Evolutionary conservation across 129 eudicot species (phyloP), one percentile per base, ranked within the genome.

Genomic region (Flaveria trinervia): DNA sequence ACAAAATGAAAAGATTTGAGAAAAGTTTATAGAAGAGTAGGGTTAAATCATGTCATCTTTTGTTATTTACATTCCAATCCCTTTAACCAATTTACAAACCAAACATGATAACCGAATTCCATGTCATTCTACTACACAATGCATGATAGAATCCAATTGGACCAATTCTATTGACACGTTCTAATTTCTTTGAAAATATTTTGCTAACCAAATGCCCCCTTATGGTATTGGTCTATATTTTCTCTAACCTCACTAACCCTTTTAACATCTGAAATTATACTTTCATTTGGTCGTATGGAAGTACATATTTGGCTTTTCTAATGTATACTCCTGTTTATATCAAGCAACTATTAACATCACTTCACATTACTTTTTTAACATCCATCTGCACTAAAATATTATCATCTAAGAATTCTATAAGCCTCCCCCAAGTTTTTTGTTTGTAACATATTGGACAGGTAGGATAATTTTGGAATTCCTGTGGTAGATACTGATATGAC

Each of bases 371-470:
- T 36, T 36, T 36, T 36, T 45, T 45, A 45, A 45, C 2, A 2
- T 45, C 3, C 50, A 45, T 45, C 13, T 45, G 50, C 13, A 11
- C 3, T 8, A 36, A 36, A 36, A 36, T 36, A 45, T 59, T 13
- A 59, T 44, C 13, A 62, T 59, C 30, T 50, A 59, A 20, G 57
- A 59, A 73, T 41, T 75, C 28, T 43, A 30, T 51, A 14, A 13
- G 57, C 57, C 57, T 5, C 14, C 76, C 18, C 33, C 45, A 5
- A 25, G 2, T 46, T 5, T 56, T 51, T 56, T 56, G 39, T 43
- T 57, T 20, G 65, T 73, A 59, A 74, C 70, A 41, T 74, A 74
- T 73, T 52, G 56, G 62, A 9, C 10, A 56, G 9, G 59, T 72
- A 10, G 76, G 65, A 52, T 36, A 36, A 25, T 23, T 70, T 49